Evolutionary conservation across 306 rosid species (phyloP), one percentile per base, ranked within the genome.

Genomic region (Fagus sylvatica): DNA sequence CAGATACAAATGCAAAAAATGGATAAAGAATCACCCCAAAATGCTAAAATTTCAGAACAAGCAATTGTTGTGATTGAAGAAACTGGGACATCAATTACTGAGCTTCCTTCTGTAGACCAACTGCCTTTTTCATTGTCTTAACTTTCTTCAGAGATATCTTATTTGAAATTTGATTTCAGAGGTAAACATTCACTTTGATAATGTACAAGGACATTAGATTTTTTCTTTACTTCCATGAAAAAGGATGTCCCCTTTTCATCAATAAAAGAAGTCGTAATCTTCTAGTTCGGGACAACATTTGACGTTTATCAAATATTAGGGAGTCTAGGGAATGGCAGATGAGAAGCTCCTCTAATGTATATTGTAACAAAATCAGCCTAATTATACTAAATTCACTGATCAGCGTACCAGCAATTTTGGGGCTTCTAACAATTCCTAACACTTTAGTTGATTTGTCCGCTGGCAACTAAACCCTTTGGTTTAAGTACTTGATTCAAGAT

Each of bases 31-130:
- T 34, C 84, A 73, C 72, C 73, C 39, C 83, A 84, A 53, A 59
- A n/a, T 32, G 49, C 80, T 78, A 85, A 86, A 30, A 36, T 42
- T 82, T 71, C 79, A 40, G 88, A 74, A 65, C 89, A 77, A 74
- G 82, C 84, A 69, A 65, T 37, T 10, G 70, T 76, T 75, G 74
- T 60, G 74, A 40, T 57, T 33, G 87, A 78, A 67, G 83, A 57
- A 75, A 75, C 77, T 22, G 28, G 70, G 40, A 40, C 84, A 66
- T 74, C 87, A 65, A 13, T 46, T 51, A 34, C 73, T 78, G 88
- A 86, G 72, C 81, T 84, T 74, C 34, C 60, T 9, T 8, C 3
- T 41, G 71, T 56, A 72, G 59, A 32, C 15, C 83, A 82, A 53
- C 43, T 30, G 67, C 82, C 84, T 42, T 73, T 54, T 79, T 10